Evolutionary conservation across 495 filamentous ascomycete species (phyloP), one percentile per base, ranked within the genome.

Genomic region (Hypoxylon subgilvum): DNA sequence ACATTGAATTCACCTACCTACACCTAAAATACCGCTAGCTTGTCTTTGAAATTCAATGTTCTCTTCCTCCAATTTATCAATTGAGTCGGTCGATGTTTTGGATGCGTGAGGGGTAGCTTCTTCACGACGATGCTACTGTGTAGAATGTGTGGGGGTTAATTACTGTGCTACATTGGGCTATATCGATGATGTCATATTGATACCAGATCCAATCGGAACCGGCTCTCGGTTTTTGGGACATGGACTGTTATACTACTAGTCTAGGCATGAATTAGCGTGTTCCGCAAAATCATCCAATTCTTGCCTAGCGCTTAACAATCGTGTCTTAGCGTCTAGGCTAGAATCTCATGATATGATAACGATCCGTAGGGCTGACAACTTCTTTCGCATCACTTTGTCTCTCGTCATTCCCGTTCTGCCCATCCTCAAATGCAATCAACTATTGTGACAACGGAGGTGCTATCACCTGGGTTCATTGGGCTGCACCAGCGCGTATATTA

Each of bases 131-230:
- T 49, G 49, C 35, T 47, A 47, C 34, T 9, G 18, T 7, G 14
- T 38, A 16, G 3, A 30, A 52, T 23, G 19, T 45, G 46, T 52
- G 56, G 57, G 57, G 57, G 49, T 54, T 22, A 34, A 17, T 6
- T 10, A 7, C n/a, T n/a, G n/a, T 47, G 41, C 35, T 19, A 17
- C 6, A 6, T 17, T n/a, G n/a, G 39, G 41, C 35, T 19, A 17
- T 3, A 6, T 12, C 39, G 14, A n/a, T 63, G 59, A 63, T 63
- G 59, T 63, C 59, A 63, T 62, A 19, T n/a, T n/a, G n/a, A n/a
- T 25, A 45, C 21, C 12, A 40, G 5, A 17, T 25, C 38, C 13
- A 25, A 55, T 61, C 51, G 57, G 57, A 51, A 50, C 18, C 3
- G 16, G 12, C 51, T 38, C 38, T 42, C 35, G 32, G 12, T 45